Evolutionary conservation across 2,329 filamentous ascomycete species (phyloP).

Genomic region (Cladophialophora bantiana): DNA sequence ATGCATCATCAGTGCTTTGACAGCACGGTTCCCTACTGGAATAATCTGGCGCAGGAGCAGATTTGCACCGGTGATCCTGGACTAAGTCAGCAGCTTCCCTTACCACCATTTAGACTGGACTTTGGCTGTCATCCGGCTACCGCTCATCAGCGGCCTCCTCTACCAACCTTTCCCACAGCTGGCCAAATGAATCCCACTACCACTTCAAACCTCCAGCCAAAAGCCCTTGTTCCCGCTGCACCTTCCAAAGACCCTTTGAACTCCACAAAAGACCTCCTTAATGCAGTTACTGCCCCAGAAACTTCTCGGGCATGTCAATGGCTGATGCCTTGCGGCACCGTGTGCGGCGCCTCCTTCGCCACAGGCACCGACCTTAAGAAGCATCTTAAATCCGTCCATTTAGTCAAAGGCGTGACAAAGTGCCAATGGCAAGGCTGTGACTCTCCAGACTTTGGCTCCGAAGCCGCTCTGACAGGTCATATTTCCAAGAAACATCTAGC

Average conservation of each 20-base stretch:
- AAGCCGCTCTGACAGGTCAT: constrained; percentile 40
- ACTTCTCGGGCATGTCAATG: constrained; percentile 38
- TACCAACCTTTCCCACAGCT: background rate
- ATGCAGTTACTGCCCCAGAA: constrained; percentile 23
- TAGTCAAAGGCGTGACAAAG: constrained; percentile 37
- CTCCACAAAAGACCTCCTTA: constrained; percentile 27
- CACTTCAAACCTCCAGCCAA: background rate
- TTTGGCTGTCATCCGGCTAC: constrained; percentile 37
- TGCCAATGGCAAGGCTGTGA: constrained; percentile 39
- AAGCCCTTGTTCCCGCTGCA: background rate
- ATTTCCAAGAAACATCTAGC: constrained; percentile 42
- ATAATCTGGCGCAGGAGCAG: constrained; percentile 24
- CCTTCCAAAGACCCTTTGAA: constrained; percentile 15
- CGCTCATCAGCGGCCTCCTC: constrained; percentile 30
- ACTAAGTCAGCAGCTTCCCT: constrained; percentile 26
- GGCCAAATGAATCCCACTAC: background rate
- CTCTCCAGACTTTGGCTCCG: constrained; percentile 38
- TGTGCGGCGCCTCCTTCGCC: constrained; percentile 39
- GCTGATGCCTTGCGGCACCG: constrained; percentile 41
- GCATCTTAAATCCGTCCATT: constrained; percentile 39
- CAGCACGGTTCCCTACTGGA: constrained; percentile 31
- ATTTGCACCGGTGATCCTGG: constrained; percentile 29
- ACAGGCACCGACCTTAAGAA: constrained; percentile 40
- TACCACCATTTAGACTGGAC: constrained; percentile 31
- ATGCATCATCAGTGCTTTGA: constrained; percentile 39